These are phyloP conservation scores for Claviceps citrina DNA, from an alignment of 2,329 filamentous ascomycete genomes.

Conservation along the genomic window DNA sequence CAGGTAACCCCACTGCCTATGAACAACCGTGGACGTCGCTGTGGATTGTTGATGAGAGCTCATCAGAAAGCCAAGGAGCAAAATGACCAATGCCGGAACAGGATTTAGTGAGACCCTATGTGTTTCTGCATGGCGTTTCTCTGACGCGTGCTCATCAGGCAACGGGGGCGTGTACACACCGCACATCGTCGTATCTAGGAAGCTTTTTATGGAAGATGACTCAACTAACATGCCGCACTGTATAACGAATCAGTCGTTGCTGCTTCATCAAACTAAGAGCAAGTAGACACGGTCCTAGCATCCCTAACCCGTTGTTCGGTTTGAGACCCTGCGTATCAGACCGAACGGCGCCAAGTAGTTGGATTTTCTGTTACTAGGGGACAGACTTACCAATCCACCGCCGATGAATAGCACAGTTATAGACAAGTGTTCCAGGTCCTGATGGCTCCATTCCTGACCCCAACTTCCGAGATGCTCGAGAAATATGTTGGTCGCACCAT, in stretches of 20 bases:
- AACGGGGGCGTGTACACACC: slow-evolving; percentile 19
- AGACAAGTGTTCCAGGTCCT: slow-evolving; percentile 80
- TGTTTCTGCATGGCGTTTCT: slow-evolving; percentile 42
- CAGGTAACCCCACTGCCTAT: slow-evolving; percentile 84
- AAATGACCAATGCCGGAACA: slow-evolving; percentile 70
- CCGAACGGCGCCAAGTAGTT: neutral
- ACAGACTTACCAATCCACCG: slow-evolving; percentile 57
- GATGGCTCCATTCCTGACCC: slow-evolving; percentile 55
- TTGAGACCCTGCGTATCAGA: neutral
- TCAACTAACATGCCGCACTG: slow-evolving; percentile 75
- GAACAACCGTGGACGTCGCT: slow-evolving; percentile 80
- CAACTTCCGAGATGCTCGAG: slow-evolving; percentile 70
- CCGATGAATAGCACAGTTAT: slow-evolving; percentile 91
- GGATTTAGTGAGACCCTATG: slow-evolving; percentile 74
- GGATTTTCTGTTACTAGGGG: neutral
- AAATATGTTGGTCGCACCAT: slow-evolving; percentile 81
- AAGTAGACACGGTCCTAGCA: neutral
- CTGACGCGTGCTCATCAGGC: slow-evolving; percentile 29
- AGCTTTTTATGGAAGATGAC: slow-evolving; percentile 50
- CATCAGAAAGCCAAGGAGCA: slow-evolving; percentile 90
- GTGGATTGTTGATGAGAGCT: slow-evolving; percentile 72
- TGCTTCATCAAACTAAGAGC: neutral
- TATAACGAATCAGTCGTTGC: neutral
- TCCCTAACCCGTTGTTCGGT: neutral
- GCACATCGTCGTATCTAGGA: slow-evolving; percentile 42